A percentile compares a stretch with the other conserved stretches of the same genome.
Conservation (phyloP, 257 asterid species). For the Lycium barbarum region DNA sequence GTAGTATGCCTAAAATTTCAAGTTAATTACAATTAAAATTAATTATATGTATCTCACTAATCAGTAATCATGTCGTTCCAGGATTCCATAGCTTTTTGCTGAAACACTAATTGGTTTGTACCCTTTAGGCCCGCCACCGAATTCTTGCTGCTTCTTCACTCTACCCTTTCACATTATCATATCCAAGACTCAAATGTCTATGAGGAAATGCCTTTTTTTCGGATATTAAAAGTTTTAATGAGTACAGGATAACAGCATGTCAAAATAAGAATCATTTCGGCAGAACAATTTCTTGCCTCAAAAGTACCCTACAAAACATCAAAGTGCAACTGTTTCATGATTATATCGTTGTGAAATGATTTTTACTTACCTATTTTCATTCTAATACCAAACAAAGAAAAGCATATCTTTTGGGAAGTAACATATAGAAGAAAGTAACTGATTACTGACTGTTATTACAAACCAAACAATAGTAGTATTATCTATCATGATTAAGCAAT, state of each 20-base stretch:
- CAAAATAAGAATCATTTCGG: constrained; percentile 23
- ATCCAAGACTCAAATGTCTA: neutral
- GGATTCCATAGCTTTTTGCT: no score
- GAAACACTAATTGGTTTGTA: neutral
- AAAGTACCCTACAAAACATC: neutral
- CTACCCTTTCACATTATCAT: neutral
- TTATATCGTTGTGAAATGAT: neutral
- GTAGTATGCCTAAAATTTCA: neutral
- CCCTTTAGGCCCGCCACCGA: neutral
- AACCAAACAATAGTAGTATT: neutral
- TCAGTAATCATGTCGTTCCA: no score
- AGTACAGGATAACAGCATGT: neutral
- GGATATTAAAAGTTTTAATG: neutral
- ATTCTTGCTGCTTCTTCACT: no score
- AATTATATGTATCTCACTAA: neutral
- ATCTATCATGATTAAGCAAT: neutral
- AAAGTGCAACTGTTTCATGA: neutral
- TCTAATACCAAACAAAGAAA: neutral
- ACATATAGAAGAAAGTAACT: neutral
- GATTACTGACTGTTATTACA: neutral
- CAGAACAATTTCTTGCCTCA: neutral
- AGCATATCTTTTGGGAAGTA: neutral
- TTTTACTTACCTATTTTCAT: neutral
- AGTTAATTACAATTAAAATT: neutral
- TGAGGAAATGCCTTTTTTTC: neutral